Evolutionary conservation across 345 rosid genomes (phyloP).

Genomic region (Clausena lansium): DNA sequence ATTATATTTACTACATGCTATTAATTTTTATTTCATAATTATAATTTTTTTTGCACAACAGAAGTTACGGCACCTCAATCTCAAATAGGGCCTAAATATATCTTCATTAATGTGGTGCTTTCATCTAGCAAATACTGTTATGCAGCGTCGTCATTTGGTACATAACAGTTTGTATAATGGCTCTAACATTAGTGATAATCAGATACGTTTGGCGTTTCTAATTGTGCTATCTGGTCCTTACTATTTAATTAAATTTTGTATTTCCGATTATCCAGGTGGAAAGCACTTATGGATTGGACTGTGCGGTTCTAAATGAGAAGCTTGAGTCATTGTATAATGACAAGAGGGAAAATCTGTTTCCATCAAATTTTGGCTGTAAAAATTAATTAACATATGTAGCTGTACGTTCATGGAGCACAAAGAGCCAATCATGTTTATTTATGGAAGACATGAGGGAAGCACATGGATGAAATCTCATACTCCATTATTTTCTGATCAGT

Average conservation of each 20-base stretch:
- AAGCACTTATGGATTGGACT: conserved; percentile 17
- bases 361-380: background rate
- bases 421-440: background rate
- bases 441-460: background rate
- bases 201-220: too few relatives aligned
- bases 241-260: background rate
- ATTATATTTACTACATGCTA: too few relatives aligned
- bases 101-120: too few relatives aligned
- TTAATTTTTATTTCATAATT: too few relatives aligned
- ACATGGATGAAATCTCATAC: background rate
- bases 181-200: too few relatives aligned
- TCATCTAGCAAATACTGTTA: too few relatives aligned
- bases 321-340: conserved; percentile 20
- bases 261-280: conserved; percentile 23
- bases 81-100: too few relatives aligned
- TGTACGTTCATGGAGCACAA: background rate
- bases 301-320: conserved; percentile 27
- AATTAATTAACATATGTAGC: background rate
- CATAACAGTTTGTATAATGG: too few relatives aligned
- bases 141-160: too few relatives aligned
- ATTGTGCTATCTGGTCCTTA: background rate
- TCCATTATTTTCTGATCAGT: background rate
- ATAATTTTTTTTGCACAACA: too few relatives aligned
- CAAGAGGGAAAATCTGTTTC: background rate
- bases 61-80: too few relatives aligned